A percentile compares a stretch with the other conserved stretches of the same genome.
phyloP scores from a whole-genome alignment of 306 rosid genomes.

The Casuarina equisetifolia region DNA sequence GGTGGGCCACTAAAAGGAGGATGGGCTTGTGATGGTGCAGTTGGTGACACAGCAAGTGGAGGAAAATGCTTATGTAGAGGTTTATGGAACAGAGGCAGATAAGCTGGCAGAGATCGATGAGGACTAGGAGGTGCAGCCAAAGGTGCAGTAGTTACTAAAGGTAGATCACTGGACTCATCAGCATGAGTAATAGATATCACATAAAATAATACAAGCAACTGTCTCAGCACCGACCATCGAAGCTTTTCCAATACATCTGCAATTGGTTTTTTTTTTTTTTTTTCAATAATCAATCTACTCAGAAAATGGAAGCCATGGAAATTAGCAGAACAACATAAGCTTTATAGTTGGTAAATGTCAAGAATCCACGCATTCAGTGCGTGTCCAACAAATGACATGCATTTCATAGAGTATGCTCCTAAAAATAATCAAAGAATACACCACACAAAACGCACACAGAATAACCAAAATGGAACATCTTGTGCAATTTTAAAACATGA shows the following conservation, averaged over 20 bases:
- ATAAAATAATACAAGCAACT: constrained; percentile 49
- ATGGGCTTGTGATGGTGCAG: constrained; percentile 38
- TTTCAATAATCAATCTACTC: constrained; percentile 15
- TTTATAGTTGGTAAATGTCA: background rate
- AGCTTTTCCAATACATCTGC: constrained; percentile 53
- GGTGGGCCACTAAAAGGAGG: constrained; percentile 55
- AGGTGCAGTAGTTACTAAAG: constrained; percentile 30
- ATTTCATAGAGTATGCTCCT: background rate
- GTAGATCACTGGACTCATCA: constrained; percentile 17
- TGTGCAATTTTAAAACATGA: background rate
- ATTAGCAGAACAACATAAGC: background rate
- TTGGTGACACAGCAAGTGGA: constrained; percentile 36
- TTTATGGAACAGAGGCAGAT: constrained; percentile 30
- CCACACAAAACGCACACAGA: background rate
- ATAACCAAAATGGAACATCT: background rate
- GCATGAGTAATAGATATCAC: constrained; percentile 40
- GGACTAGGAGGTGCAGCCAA: constrained; percentile 34
- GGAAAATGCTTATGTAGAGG: constrained; percentile 34
- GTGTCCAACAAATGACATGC: background rate
- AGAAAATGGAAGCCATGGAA: background rate
- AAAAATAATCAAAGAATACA: background rate
- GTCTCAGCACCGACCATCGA: constrained; percentile 40
- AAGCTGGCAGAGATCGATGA: constrained; percentile 47
- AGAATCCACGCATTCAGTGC: background rate
- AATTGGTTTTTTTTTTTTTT: constrained; percentile 4